Evolutionary conservation across 495 filamentous ascomycete genomes (phyloP).

Genomic region (Trichoderma parareesei): DNA sequence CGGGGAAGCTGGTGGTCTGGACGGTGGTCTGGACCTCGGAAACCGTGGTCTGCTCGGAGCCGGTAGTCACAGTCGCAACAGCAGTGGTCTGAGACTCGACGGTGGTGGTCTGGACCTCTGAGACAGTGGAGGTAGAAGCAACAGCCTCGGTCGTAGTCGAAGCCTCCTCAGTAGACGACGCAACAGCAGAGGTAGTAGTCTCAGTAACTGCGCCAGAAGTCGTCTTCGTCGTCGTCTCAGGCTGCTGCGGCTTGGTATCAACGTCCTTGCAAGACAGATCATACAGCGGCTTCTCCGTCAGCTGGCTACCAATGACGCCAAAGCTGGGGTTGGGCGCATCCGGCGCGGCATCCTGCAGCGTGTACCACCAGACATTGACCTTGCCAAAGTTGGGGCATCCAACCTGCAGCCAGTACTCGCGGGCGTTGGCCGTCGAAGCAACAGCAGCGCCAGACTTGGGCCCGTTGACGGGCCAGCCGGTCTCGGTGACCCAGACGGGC

Average conservation of each 20-base stretch:
- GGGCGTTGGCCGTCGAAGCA: slow-evolving; percentile 58
- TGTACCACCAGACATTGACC: slow-evolving; percentile 71
- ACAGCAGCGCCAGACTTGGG: slow-evolving; percentile 50
- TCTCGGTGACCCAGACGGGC: slow-evolving; percentile 84
- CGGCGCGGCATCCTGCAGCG: slow-evolving; percentile 55
- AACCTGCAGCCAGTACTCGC: slow-evolving; percentile 71
- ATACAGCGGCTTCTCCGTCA: slow-evolving; percentile 50
- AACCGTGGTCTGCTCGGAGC: neutral
- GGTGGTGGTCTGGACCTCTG: neutral
- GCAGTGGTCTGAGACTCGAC: neutral
- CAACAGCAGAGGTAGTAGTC: slow-evolving; percentile 6
- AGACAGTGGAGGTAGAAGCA: neutral
- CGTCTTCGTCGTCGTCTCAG: neutral
- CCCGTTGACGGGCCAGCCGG: slow-evolving; percentile 75
- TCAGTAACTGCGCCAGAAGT: neutral
- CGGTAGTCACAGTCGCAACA: neutral
- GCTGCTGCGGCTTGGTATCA: neutral
- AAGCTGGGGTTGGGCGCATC: slow-evolving; percentile 59
- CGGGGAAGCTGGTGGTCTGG: neutral
- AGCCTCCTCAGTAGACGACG: neutral
- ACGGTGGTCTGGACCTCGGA: neutral
- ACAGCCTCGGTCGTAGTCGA: neutral
- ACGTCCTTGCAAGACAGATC: slow-evolving; percentile 47
- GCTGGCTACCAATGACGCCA: slow-evolving; percentile 41
- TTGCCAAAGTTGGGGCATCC: slow-evolving; percentile 62